Conservation (phyloP, 345 rosid genomes). For the Cardamine occulta region DNA sequence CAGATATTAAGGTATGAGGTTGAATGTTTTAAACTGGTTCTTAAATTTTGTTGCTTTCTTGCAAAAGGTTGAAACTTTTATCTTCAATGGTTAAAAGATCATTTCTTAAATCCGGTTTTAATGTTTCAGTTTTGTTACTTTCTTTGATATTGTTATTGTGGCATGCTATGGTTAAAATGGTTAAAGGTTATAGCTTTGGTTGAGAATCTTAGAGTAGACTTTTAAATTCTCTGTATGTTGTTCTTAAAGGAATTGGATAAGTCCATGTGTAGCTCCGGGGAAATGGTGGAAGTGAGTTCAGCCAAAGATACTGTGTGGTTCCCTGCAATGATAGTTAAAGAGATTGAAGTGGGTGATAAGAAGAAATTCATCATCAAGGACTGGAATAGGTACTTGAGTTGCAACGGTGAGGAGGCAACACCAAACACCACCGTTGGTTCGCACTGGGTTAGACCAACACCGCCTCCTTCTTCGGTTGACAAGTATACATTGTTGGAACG, state of each 20-base stretch:
- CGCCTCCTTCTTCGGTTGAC: constrained; percentile 50
- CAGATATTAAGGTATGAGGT: constrained; percentile 34
- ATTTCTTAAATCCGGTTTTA: neutral
- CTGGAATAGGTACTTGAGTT: constrained; percentile 28
- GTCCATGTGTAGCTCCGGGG: constrained; percentile 58
- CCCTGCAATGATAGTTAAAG: constrained; percentile 60
- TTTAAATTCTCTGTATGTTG: neutral
- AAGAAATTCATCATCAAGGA: constrained; percentile 52
- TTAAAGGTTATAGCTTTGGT: constrained; percentile 3
- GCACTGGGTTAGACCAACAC: constrained; percentile 51
- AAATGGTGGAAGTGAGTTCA: constrained; percentile 54
- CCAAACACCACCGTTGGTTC: constrained; percentile 39
- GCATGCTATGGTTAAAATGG: neutral
- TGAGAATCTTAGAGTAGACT: neutral
- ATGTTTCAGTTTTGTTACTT: neutral
- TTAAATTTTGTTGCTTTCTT: neutral
- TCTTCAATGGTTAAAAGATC: neutral
- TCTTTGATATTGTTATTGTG: neutral
- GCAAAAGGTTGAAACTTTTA: constrained; percentile 7
- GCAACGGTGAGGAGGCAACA: constrained; percentile 38
- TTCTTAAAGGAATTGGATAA: constrained; percentile 51
- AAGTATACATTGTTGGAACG: constrained; percentile 51
- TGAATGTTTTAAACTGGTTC: neutral
- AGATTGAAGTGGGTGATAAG: constrained; percentile 39
- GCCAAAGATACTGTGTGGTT: constrained; percentile 51